These are phyloP conservation scores for Aspergillus funiculosus DNA, from an alignment of 495 filamentous ascomycete species.

Conservation along the genomic window DNA sequence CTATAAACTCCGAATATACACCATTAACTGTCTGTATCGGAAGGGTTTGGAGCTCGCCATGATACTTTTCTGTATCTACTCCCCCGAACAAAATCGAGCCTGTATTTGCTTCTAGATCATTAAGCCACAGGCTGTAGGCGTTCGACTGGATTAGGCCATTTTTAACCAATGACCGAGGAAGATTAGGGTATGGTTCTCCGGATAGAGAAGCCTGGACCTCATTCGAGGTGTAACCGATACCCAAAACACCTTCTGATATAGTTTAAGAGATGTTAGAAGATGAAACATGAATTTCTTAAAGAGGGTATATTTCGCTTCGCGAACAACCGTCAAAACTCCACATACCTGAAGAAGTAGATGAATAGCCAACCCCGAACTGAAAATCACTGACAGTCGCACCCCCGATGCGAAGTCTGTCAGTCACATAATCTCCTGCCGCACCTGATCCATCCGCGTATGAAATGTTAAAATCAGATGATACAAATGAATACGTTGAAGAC, in stretches of 20 bases:
- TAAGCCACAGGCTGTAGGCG: conserved; percentile 66
- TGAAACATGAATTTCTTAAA: conserved; percentile 1
- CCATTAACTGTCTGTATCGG: conserved; percentile 61
- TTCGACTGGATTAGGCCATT: conserved; percentile 67
- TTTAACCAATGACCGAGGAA: conserved; percentile 68
- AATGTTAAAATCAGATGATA: conserved; percentile 81
- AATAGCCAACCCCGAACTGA: conserved; percentile 84
- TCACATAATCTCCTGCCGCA: conserved; percentile 76
- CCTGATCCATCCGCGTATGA: conserved; percentile 83
- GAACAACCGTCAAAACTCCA: background rate
- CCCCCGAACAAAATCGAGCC: conserved; percentile 91
- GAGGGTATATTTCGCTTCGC: background rate
- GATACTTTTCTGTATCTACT: conserved; percentile 75
- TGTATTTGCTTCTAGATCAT: conserved; percentile 55
- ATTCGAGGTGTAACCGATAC: conserved; percentile 81
- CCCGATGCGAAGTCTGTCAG: conserved; percentile 69
- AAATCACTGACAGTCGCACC: conserved; percentile 53
- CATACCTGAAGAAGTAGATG: conserved; percentile 52
- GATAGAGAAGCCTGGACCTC: conserved; percentile 69
- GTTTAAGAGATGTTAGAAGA: too few species aligned
- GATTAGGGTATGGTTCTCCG: conserved; percentile 64
- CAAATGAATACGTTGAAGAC: conserved; percentile 75
- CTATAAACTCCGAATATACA: conserved; percentile 67
- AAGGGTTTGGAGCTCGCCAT: conserved; percentile 63
- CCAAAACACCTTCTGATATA: conserved; percentile 77